These are phyloP conservation scores for Hyaloscypha hepaticicola DNA, from an alignment of 495 filamentous ascomycete species.

Conservation along the genomic window DNA sequence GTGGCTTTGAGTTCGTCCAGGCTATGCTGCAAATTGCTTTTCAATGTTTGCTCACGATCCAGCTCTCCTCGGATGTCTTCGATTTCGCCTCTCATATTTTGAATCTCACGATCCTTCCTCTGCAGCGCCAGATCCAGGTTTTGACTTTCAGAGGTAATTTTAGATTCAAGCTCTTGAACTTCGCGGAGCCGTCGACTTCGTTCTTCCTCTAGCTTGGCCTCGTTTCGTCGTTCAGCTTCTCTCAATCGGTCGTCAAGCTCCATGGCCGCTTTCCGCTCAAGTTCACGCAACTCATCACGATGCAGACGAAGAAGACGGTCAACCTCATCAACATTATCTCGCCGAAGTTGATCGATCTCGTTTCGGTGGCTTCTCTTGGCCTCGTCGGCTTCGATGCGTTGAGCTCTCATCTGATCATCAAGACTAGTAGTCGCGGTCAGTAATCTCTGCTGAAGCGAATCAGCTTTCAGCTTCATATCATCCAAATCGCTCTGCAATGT, in stretches of 20 bases:
- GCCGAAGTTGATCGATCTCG: slow-evolving; percentile 28
- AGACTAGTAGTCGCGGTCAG: slow-evolving; percentile 38
- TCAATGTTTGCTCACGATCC: slow-evolving; percentile 58
- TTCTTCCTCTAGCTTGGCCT: slow-evolving; percentile 53
- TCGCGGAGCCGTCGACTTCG: slow-evolving; percentile 57
- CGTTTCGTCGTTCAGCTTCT: slow-evolving; percentile 27
- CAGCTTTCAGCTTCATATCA: slow-evolving; percentile 50
- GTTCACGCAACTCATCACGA: slow-evolving; percentile 28
- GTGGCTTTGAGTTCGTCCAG: slow-evolving; percentile 57
- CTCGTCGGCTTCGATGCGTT: slow-evolving; percentile 49
- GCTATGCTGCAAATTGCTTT: slow-evolving; percentile 54
- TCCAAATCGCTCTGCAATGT: slow-evolving; percentile 45
- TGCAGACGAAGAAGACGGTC: slow-evolving; percentile 28
- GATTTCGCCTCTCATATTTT: slow-evolving; percentile 50
- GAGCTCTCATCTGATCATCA: slow-evolving; percentile 54
- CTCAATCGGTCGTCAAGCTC: slow-evolving; percentile 27
- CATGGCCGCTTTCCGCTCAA: slow-evolving; percentile 21
- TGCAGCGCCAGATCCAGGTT: slow-evolving; percentile 61
- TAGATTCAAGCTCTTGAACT: slow-evolving; percentile 60
- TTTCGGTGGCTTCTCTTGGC: slow-evolving; percentile 26
- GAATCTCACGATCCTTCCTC: slow-evolving; percentile 60
- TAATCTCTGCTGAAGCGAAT: slow-evolving; percentile 37
- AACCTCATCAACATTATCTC: slow-evolving; percentile 27
- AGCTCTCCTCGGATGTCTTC: slow-evolving; percentile 58
- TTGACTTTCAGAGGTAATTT: slow-evolving; percentile 61